Base-by-base conservation (phyloP, 139 green algal species). In the Deuterostichococcus epilithicus region DNA sequence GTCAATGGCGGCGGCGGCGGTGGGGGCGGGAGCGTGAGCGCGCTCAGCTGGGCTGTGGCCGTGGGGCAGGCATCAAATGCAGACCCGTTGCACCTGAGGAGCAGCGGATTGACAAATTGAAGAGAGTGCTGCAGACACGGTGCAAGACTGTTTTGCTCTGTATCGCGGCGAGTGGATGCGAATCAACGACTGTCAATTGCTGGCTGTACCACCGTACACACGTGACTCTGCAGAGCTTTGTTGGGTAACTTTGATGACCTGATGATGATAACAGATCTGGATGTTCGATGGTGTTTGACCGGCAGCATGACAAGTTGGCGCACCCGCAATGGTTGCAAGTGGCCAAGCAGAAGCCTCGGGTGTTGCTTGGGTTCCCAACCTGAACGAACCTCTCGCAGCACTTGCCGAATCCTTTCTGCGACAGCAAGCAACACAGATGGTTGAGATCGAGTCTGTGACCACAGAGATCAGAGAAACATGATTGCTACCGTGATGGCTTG, bases 321-420 rank as follows among this genome's bases (percentile, higher is more conserved):
- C 18, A 63, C 52, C 52, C 52, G 52, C 52, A 63, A n/a, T n/a
- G n/a, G 68, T 35, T 42, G 68, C 68, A 73, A 35, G 68, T 58
- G 18, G n/a, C 6, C 15, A 58, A 20, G 68, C 68, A 73, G 68
- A 59, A 73, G 68, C 68, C 68, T 23, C 34, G 38, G 22, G 39
- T 36, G 13, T 8, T 22, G 36, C 13, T 36, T 20, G 38, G 4
- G 34, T 47, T 58, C 13, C 68, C 38, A 13, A 32, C 5, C 18
- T 52, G 34, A 35, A 73, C 59, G 35, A 35, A 73, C 28, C 35
- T 1, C 68, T 73, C 15, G 34, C 35, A 45, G 3, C 68, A 73
- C 68, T 73, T n/a, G 35, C 68, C 68, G 20, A 26, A 73, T 8
- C 35, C 68, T 58, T 39, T 42, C 68, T 73, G 68, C 36, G 5